Percentiles rank a stretch among this genome's conserved stretches.
These are phyloP conservation scores for Aspergillus leporis DNA, from an alignment of 495 filamentous ascomycete genomes.

Conservation along the genomic window DNA sequence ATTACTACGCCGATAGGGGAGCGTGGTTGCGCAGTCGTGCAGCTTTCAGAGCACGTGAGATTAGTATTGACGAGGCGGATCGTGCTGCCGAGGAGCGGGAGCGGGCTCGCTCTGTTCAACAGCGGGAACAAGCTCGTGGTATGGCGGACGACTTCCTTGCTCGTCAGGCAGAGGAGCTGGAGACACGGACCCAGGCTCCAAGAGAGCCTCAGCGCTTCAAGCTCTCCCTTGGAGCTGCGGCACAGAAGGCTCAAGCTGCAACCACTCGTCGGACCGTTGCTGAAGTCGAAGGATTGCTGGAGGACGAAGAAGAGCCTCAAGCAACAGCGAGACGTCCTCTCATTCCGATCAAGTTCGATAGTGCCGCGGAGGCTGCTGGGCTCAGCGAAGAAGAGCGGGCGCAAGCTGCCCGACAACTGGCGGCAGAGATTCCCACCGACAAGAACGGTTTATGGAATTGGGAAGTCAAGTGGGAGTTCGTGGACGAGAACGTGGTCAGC, in stretches of 20 bases:
- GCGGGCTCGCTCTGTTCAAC: constrained; percentile 62
- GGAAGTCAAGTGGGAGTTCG: constrained; percentile 91
- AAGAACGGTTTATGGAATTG: constrained; percentile 87
- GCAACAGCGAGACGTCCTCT: constrained; percentile 74
- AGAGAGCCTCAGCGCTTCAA: constrained; percentile 86
- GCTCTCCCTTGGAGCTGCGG: constrained; percentile 85
- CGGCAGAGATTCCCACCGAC: constrained; percentile 84
- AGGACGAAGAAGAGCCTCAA: constrained; percentile 87
- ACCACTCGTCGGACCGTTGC: constrained; percentile 79
- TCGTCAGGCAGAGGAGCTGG: constrained; percentile 82
- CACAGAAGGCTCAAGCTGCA: constrained; percentile 74
- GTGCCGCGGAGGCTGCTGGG: constrained; percentile 62
- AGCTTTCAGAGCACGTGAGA: constrained; percentile 69
- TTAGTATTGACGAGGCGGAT: constrained; percentile 75
- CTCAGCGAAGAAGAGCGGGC: constrained; percentile 83
- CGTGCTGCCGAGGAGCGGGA: constrained; percentile 77
- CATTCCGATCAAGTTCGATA: constrained; percentile 90
- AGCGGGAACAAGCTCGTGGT: constrained; percentile 75
- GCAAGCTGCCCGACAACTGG: constrained; percentile 75
- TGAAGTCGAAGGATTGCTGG: constrained; percentile 89
- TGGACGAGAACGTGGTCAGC: constrained; percentile 79
- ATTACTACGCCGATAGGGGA: constrained; percentile 84
- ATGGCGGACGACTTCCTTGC: constrained; percentile 94
- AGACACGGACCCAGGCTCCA: constrained; percentile 54
- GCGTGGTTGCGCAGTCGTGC: constrained; percentile 83